Evolutionary conservation across 192 early-diverging fungal species (phyloP).

Genomic region (Umbelopsis ramanniana): DNA sequence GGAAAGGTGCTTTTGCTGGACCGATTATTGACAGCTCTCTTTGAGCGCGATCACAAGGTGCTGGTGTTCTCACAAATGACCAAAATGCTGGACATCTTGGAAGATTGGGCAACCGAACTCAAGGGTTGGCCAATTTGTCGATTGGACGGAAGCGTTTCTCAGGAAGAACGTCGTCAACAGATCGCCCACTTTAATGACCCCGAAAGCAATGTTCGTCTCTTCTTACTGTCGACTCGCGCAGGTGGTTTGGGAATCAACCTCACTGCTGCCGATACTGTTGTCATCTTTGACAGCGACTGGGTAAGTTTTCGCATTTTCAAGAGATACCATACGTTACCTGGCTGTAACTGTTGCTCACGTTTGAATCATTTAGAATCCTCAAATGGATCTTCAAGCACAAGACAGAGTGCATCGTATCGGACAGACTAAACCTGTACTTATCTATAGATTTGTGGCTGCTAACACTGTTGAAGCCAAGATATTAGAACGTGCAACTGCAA

Average conservation of each 20-base stretch:
- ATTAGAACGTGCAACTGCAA: slow-evolving; percentile 77
- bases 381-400: slow-evolving; percentile 96
- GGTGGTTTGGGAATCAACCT: slow-evolving; percentile 98
- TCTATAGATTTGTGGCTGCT: slow-evolving; percentile 87
- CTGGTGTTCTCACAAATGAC: slow-evolving; percentile 95
- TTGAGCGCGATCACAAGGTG: slow-evolving; percentile 86
- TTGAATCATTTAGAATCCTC: slow-evolving; percentile 78
- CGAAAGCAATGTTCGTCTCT: slow-evolving; percentile 64
- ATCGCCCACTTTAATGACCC: slow-evolving; percentile 81
- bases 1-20: slow-evolving; percentile 92
- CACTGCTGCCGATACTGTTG: slow-evolving; percentile 94
- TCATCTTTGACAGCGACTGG: slow-evolving; percentile 97
- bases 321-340: neutral
- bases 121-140: slow-evolving; percentile 84
- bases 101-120: slow-evolving; percentile 84
- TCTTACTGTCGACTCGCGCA: slow-evolving; percentile 93
- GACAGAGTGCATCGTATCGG: slow-evolving; percentile 98
- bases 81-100: slow-evolving; percentile 87
- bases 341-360: neutral
- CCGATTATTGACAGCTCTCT: slow-evolving; percentile 77
- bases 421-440: slow-evolving; percentile 87
- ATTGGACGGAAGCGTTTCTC: slow-evolving; percentile 85
- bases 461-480: slow-evolving; percentile 88
- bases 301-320: slow-evolving; percentile 39
- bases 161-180: slow-evolving; percentile 78